Evolutionary conservation across 2,329 filamentous ascomycete genomes (phyloP).

Genomic region (Fusarium miscanthi): DNA sequence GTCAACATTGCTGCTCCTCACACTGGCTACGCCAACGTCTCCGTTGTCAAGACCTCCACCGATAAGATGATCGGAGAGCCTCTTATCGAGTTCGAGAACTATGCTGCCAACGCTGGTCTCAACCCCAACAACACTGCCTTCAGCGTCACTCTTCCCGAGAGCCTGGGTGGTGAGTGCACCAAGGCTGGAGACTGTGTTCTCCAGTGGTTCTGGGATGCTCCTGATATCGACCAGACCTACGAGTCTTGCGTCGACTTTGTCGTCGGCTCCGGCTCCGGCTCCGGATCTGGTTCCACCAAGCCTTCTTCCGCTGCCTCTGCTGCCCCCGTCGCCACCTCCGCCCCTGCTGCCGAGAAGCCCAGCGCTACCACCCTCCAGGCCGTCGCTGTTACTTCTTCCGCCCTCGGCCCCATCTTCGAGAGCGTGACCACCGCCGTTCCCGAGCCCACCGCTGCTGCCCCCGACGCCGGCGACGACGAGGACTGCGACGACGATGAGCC

Average conservation of each 20-base stretch:
- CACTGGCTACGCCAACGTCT: slow-evolving; percentile 64
- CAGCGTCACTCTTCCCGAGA: slow-evolving; percentile 64
- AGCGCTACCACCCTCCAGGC: slow-evolving; percentile 18
- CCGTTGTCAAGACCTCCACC: slow-evolving; percentile 64
- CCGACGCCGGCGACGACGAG: slow-evolving; percentile 12
- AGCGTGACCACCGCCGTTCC: not conserved
- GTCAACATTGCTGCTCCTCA: slow-evolving; percentile 57
- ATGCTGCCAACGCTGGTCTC: slow-evolving; percentile 59
- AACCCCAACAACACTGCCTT: slow-evolving; percentile 61
- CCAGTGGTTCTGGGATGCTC: slow-evolving; percentile 72
- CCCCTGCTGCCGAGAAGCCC: slow-evolving; percentile 14
- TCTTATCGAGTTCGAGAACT: slow-evolving; percentile 65
- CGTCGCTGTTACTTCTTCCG: slow-evolving; percentile 8
- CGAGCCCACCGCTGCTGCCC: slow-evolving; percentile 14
- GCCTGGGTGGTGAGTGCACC: slow-evolving; percentile 58
- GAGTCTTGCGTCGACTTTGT: slow-evolving; percentile 71
- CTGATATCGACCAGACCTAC: slow-evolving; percentile 68
- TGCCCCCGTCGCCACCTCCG: slow-evolving; percentile 8
- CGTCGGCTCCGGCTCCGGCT: slow-evolving; percentile 21
- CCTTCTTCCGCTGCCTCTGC: slow-evolving; percentile 19
- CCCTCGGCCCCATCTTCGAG: not conserved
- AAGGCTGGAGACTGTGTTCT: slow-evolving; percentile 63
- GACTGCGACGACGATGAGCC: not conserved
- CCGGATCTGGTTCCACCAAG: slow-evolving; percentile 5
- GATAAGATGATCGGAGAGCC: slow-evolving; percentile 64